Conservation (phyloP, 2,329 filamentous ascomycete species). For the Boeremia lycopersici region DNA sequence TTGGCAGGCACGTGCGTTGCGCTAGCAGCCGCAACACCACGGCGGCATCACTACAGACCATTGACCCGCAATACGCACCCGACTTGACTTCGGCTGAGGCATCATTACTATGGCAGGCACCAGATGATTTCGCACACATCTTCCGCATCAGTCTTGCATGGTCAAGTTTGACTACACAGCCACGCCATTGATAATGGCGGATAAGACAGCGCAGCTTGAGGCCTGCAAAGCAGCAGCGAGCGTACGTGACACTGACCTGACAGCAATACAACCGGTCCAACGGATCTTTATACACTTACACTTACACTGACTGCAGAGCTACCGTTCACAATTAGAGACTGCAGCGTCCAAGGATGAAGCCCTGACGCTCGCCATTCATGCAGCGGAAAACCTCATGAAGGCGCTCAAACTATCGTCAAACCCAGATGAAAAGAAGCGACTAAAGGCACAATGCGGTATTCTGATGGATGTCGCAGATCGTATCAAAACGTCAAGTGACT, state of each 20-base stretch:
- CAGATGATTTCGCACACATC: conserved; percentile 5
- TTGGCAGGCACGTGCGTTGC: conserved; percentile 23
- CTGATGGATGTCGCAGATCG: conserved; percentile 74
- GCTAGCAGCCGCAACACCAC: conserved; percentile 32
- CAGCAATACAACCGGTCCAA: not conserved
- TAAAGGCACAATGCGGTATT: conserved; percentile 71
- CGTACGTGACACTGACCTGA: conserved; percentile 38
- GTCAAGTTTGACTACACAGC: not conserved
- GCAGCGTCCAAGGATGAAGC: conserved; percentile 66
- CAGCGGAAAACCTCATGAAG: conserved; percentile 81
- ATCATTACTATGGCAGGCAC: conserved; percentile 5
- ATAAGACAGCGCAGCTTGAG: conserved; percentile 31
- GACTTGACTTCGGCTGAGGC: conserved; percentile 7
- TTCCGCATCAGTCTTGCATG: not conserved
- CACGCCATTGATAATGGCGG: conserved; percentile 33
- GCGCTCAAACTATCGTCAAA: conserved; percentile 68
- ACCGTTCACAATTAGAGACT: conserved; percentile 53
- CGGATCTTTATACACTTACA: conserved; percentile 3
- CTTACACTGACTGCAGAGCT: conserved; percentile 32
- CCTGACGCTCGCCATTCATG: conserved; percentile 74
- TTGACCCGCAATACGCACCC: conserved; percentile 1
- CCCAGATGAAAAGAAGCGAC: conserved; percentile 67
- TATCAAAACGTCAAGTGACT: conserved; percentile 63
- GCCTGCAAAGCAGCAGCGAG: conserved; percentile 41
- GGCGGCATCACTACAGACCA: conserved; percentile 17